Evolutionary conservation across 805 yeast species (phyloP).

Genomic region (Crinitomyces ghanaensis): DNA sequence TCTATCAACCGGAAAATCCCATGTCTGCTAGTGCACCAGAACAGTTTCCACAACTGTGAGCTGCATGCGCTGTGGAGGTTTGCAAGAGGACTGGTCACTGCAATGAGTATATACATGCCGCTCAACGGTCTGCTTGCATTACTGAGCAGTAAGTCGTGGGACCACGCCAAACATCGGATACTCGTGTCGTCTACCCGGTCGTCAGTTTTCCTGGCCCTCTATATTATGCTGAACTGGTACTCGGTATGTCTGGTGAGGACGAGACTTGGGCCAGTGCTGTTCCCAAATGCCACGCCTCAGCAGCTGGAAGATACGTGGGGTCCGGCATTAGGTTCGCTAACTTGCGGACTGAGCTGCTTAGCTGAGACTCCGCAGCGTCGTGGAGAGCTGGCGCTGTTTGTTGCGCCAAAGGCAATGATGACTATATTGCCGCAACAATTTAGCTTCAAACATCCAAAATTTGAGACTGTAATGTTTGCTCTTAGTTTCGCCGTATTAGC

Average conservation of each 20-base stretch:
- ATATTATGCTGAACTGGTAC: slow-evolving; percentile 36
- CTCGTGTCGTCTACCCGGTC: slow-evolving; percentile 29
- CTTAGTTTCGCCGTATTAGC: slow-evolving; percentile 12
- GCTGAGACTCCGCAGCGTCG: slow-evolving; percentile 32
- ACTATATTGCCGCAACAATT: slow-evolving; percentile 7
- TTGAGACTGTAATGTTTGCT: slow-evolving; percentile 13
- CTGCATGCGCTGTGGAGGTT: slow-evolving; percentile 37
- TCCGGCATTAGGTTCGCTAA: slow-evolving; percentile 31
- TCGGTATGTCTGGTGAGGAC: slow-evolving; percentile 35
- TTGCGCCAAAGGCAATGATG: slow-evolving; percentile 25
- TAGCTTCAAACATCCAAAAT: slow-evolving; percentile 5
- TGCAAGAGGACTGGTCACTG: slow-evolving; percentile 31
- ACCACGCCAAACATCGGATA: slow-evolving; percentile 11
- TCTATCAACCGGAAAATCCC: slow-evolving; percentile 26
- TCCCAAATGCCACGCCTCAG: slow-evolving; percentile 28
- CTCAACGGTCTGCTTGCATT: slow-evolving; percentile 30
- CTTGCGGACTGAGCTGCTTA: slow-evolving; percentile 33
- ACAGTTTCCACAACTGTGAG: slow-evolving; percentile 32
- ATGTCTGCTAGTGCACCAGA: slow-evolving; percentile 34
- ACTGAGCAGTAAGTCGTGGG: slow-evolving; percentile 15
- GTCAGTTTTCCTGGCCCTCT: slow-evolving; percentile 33
- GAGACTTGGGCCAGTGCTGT: slow-evolving; percentile 30
- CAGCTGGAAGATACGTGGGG: slow-evolving; percentile 31
- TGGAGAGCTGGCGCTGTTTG: slow-evolving; percentile 38
- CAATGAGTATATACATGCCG: slow-evolving; percentile 33